These are phyloP conservation scores for Colletotrichum sp. DNA, from an alignment of 2,329 filamentous ascomycete species.

Conservation along the genomic window DNA sequence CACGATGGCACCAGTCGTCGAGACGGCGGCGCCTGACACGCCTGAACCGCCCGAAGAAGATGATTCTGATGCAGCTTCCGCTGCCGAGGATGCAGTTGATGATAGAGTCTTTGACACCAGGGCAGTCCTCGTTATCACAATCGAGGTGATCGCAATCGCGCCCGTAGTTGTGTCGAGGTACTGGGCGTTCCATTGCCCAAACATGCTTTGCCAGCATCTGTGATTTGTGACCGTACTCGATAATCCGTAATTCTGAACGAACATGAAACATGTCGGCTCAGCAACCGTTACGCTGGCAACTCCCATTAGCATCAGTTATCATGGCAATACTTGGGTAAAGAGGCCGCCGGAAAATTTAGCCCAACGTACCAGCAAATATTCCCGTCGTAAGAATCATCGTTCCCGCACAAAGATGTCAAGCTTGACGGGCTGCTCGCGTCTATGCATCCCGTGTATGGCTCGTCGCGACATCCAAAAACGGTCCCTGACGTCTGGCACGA, in stretches of 20 bases:
- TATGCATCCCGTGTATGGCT: neutral
- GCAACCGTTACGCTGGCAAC: neutral
- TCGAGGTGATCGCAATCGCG: neutral
- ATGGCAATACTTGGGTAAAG: neutral
- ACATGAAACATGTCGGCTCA: neutral
- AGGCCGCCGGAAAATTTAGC: fast-evolving
- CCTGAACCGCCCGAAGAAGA: neutral
- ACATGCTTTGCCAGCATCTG: neutral
- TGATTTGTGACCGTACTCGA: neutral
- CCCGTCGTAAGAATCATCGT: neutral
- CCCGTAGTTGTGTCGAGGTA: neutral
- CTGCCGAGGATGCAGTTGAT: neutral
- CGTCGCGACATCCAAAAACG: neutral
- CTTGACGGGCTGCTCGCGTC: neutral
- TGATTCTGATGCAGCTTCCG: neutral
- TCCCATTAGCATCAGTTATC: neutral
- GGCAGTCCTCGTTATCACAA: neutral
- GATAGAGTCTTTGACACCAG: neutral
- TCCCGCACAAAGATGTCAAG: neutral
- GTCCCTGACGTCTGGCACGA: neutral
- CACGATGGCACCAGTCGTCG: neutral
- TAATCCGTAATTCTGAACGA: neutral
- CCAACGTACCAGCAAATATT: neutral
- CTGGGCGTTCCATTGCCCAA: neutral
- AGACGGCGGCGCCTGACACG: fast-evolving